A percentile compares a stretch with the other conserved stretches of the same genome.
Conservation (phyloP, 2,329 filamentous ascomycete species). For the Knoxdaviesia capensis region DNA sequence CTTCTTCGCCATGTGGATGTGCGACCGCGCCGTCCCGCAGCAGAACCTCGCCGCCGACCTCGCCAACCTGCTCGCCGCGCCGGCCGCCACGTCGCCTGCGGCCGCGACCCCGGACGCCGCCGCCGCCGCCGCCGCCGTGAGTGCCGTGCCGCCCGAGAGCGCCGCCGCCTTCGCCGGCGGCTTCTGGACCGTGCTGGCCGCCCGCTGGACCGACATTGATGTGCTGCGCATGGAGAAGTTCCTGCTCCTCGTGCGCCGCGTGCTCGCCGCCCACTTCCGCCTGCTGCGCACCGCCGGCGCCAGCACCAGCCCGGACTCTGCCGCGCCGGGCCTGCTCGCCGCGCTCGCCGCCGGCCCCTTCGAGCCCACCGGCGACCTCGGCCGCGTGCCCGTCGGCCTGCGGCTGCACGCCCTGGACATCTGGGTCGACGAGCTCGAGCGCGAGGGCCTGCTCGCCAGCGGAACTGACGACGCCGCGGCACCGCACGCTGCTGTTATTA, state of each 20-base stretch:
- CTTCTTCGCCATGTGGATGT: constrained; percentile 89
- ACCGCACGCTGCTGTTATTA: constrained; percentile 19
- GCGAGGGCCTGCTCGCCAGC: constrained; percentile 32
- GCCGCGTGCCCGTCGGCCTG: constrained; percentile 60
- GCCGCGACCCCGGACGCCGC: too few relatives aligned
- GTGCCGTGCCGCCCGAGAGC: constrained; percentile 29
- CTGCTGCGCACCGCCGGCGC: constrained; percentile 1
- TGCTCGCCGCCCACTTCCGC: constrained; percentile 49
- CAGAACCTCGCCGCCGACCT: constrained; percentile 66
- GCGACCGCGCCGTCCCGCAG: constrained; percentile 72
- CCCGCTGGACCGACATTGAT: constrained; percentile 53
- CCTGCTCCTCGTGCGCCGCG: constrained; percentile 61
- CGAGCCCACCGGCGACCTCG: constrained; percentile 17
- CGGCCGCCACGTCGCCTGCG: constrained; percentile 15
- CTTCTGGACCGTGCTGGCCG: constrained; percentile 52
- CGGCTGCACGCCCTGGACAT: constrained; percentile 77
- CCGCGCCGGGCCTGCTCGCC: constrained; percentile 6
- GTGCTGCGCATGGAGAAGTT: constrained; percentile 82
- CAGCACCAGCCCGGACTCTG: neutral
- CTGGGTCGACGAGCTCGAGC: constrained; percentile 77
- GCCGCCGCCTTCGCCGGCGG: constrained; percentile 31
- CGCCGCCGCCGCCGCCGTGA: too few relatives aligned
- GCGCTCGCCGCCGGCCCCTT: constrained; percentile 13
- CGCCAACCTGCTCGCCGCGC: constrained; percentile 31
- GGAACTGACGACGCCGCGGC: constrained; percentile 13